A percentile compares a stretch with the other conserved stretches of the same genome.
Conservation (phyloP, 1,284 basidiomycete genomes). For the Marasmius tenuissimus region DNA sequence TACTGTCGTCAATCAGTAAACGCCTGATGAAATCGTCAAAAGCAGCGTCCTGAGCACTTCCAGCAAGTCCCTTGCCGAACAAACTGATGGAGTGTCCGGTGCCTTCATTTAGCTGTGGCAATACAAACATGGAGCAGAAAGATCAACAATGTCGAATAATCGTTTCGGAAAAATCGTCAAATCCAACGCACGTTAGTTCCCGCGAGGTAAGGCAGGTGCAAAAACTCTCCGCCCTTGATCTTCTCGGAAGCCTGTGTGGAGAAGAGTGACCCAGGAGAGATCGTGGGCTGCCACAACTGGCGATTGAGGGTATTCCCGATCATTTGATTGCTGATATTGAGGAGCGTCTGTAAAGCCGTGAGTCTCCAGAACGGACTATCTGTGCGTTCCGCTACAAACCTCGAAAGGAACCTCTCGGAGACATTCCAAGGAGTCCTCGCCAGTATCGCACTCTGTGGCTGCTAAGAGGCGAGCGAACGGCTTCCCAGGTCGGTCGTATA, state of each 20-base stretch:
- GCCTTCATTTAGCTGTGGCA: constrained; percentile 50
- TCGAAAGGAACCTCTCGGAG: constrained; percentile 49
- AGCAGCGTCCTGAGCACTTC: constrained; percentile 34
- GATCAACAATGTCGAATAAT: too few species aligned
- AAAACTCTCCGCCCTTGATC: constrained; percentile 49
- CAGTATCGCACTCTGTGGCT: constrained; percentile 45
- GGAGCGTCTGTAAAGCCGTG: constrained; percentile 36
- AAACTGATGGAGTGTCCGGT: constrained; percentile 40
- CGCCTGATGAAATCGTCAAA: constrained; percentile 46
- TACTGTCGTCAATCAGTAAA: constrained; percentile 49
- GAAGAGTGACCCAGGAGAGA: constrained; percentile 52
- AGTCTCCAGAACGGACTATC: background rate
- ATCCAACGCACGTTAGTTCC: constrained; percentile 48
- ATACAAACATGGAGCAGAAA: background rate
- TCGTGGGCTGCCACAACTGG: constrained; percentile 60
- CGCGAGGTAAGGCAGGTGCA: constrained; percentile 53
- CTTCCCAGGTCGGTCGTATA: constrained; percentile 54
- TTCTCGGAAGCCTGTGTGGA: constrained; percentile 46
- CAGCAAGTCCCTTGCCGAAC: constrained; percentile 32
- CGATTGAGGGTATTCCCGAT: constrained; percentile 44
- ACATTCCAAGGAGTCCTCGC: constrained; percentile 42
- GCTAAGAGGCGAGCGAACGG: constrained; percentile 50
- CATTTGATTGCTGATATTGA: constrained; percentile 49
- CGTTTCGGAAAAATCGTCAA: background rate
- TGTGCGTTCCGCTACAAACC: too few species aligned